Conservation (phyloP, 805 yeast genomes). For the Ogataea corticis region DNA sequence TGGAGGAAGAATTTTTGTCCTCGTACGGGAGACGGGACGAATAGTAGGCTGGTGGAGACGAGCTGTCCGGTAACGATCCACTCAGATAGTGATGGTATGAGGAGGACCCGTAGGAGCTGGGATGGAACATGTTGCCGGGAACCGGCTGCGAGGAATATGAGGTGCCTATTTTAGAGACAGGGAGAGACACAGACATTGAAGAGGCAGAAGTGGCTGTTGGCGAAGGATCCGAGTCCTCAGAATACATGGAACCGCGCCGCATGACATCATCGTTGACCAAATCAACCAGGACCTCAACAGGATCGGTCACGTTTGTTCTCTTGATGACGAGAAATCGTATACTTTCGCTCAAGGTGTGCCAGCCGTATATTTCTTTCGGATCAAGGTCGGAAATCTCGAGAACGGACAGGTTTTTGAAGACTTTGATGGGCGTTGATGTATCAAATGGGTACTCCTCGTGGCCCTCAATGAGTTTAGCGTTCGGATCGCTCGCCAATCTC, state of each 20-base stretch:
- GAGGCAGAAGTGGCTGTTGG: conserved; percentile 19
- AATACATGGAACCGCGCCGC: conserved; percentile 30
- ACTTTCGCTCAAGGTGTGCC: conserved; percentile 57
- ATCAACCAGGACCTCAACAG: conserved; percentile 51
- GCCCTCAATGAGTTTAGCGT: conserved; percentile 55
- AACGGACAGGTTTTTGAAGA: conserved; percentile 63
- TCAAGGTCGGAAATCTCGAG: conserved; percentile 60
- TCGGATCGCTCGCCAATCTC: conserved; percentile 58
- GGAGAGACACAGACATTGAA: conserved; percentile 24
- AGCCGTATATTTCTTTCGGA: conserved; percentile 65
- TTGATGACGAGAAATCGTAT: conserved; percentile 55
- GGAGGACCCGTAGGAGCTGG: conserved; percentile 23
- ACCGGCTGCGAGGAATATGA: conserved; percentile 24
- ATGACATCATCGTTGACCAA: conserved; percentile 52
- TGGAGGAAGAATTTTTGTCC: conserved; percentile 9
- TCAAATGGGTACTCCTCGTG: conserved; percentile 74
- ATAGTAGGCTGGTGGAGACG: conserved; percentile 22
- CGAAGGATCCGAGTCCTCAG: conserved; percentile 23
- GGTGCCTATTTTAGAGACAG: conserved; percentile 18
- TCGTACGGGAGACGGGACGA: conserved; percentile 17
- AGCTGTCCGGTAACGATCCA: conserved; percentile 28
- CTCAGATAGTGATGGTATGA: conserved; percentile 26
- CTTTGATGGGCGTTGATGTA: conserved; percentile 61
- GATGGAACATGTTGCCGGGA: conserved; percentile 8
- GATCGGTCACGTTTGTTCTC: conserved; percentile 49